phyloP scores from a whole-genome alignment of 768 basidiomycete genomes.

The Chiua virens region DNA sequence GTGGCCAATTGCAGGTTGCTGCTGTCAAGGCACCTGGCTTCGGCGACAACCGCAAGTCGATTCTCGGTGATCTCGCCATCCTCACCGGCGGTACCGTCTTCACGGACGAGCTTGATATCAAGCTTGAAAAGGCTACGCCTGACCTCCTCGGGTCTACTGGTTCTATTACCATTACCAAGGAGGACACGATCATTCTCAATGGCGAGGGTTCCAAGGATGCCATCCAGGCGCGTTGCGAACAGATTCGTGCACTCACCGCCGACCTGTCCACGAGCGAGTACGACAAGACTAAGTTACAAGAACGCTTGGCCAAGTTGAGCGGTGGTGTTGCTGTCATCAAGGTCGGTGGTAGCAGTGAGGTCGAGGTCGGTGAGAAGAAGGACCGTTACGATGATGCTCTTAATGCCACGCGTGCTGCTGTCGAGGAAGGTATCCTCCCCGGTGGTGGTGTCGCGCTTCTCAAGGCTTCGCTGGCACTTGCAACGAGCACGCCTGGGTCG shows the following conservation, averaged over 20 bases:
- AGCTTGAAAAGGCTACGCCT: conserved; percentile 85
- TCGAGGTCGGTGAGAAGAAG: conserved; percentile 99
- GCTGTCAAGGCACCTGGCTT: conserved; percentile 98
- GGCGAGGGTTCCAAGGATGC: conserved; percentile 89
- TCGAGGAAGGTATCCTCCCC: conserved; percentile 97
- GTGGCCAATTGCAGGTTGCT: conserved; percentile 91
- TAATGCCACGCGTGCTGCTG: conserved; percentile 97
- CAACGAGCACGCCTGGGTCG: conserved; percentile 50
- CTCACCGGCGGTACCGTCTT: conserved; percentile 98
- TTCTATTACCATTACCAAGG: conserved; percentile 92
- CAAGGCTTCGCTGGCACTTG: conserved; percentile 74
- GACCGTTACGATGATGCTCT: conserved; percentile 96
- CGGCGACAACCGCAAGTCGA: conserved; percentile 98
- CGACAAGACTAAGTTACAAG: conserved; percentile 93
- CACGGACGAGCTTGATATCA: conserved; percentile 95
- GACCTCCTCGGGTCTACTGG: conserved; percentile 92
- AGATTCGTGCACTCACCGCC: conserved; percentile 80
- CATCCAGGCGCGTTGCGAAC: conserved; percentile 93
- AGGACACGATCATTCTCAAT: conserved; percentile 95
- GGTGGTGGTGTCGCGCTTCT: conserved; percentile 94
- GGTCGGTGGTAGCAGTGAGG: conserved; percentile 91
- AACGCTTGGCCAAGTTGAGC: conserved; percentile 92
- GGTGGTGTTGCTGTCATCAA: conserved; percentile 99
- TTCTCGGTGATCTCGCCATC: conserved; percentile 96
- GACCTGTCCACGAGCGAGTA: conserved; percentile 90